A percentile compares a stretch with the other conserved stretches of the same genome.
phyloP scores from a whole-genome alignment of 441 rosid species.

The Macaranga tanarius region DNA sequence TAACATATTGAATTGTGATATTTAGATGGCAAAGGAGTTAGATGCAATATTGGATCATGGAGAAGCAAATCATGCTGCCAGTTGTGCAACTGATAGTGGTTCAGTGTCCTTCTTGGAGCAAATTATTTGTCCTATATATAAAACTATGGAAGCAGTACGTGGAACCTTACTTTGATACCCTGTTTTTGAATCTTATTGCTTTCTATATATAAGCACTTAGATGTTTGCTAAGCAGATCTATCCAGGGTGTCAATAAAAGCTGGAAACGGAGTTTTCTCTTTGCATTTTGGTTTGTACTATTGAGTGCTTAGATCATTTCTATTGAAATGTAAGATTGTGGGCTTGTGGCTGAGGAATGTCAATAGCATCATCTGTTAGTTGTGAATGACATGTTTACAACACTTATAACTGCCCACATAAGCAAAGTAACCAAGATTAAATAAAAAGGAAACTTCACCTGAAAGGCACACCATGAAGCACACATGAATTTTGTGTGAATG shows the following conservation, averaged over 20 bases:
- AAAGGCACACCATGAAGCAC: neutral
- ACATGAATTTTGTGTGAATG: neutral
- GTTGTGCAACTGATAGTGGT: constrained; percentile 61
- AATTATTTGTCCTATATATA: constrained; percentile 78
- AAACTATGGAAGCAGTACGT: constrained; percentile 61
- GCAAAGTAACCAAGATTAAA: neutral
- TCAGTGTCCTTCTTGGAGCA: constrained; percentile 79
- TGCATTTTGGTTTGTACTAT: neutral
- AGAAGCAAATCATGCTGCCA: constrained; percentile 66
- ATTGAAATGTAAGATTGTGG: neutral
- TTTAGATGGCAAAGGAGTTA: constrained; percentile 97
- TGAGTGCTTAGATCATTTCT: neutral
- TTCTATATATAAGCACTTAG: neutral
- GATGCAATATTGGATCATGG: constrained; percentile 92
- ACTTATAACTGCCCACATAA: neutral
- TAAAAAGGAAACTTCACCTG: neutral
- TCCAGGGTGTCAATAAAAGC: neutral
- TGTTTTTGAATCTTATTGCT: neutral
- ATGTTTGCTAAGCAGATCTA: constrained; percentile 9
- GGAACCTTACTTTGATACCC: neutral
- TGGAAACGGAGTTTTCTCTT: neutral
- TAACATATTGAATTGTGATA: constrained; percentile 14
- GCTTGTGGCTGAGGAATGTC: neutral
- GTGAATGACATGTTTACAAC: neutral
- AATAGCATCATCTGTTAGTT: neutral